Conservation (phyloP, 2,329 filamentous ascomycete genomes). For the Penicillium sp. region DNA sequence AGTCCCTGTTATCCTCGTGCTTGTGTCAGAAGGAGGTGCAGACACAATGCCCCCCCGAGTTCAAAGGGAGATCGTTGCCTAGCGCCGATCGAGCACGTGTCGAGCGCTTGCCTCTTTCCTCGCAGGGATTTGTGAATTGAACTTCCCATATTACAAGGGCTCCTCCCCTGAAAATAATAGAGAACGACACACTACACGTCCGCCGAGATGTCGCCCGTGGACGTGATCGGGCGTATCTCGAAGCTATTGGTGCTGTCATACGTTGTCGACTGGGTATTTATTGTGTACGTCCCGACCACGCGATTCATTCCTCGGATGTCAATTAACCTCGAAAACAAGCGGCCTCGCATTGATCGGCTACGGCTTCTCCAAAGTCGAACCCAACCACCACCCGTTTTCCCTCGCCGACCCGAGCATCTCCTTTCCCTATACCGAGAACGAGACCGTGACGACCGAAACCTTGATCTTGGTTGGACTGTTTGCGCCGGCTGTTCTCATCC, state of each 20-base stretch:
- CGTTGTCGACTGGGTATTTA: slow-evolving; percentile 69
- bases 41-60: background rate
- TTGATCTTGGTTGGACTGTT: slow-evolving; percentile 63
- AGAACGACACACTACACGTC: background rate
- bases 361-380: slow-evolving; percentile 58
- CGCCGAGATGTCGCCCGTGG: background rate
- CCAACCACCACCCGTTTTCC: slow-evolving; percentile 69
- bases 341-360: slow-evolving; percentile 59
- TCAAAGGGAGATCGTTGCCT: slow-evolving; percentile 2
- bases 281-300: slow-evolving; percentile 45
- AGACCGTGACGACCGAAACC: slow-evolving; percentile 68
- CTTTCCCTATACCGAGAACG: slow-evolving; percentile 67
- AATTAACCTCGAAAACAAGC: slow-evolving; percentile 30
- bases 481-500: slow-evolving; percentile 66
- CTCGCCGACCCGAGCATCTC: slow-evolving; percentile 74
- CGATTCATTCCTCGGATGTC: no score
- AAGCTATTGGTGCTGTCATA: slow-evolving; percentile 64
- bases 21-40: background rate
- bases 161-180: background rate
- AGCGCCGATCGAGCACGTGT: slow-evolving; percentile 4
- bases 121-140: no score
- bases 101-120: background rate
- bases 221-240: slow-evolving; percentile 31
- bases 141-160: background rate
- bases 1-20: background rate